Conservation (phyloP, 345 rosid species). For the Boechera retrofracta region DNA sequence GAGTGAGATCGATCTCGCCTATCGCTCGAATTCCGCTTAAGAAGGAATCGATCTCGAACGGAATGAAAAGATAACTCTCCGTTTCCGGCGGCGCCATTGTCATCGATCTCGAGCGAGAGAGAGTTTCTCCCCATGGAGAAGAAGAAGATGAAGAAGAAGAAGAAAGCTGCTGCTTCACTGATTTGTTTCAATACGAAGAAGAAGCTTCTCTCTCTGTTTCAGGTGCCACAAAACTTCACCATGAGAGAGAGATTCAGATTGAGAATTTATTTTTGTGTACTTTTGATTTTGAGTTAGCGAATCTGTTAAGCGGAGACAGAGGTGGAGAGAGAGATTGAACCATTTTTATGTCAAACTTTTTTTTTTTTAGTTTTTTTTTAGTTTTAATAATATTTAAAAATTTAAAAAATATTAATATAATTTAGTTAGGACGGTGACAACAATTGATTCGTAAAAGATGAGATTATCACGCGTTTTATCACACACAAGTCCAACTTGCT, state of each 20-base stretch:
- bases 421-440: slow-evolving; percentile 38
- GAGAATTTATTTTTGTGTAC: slow-evolving; percentile 20
- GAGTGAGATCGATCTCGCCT: slow-evolving; percentile 51
- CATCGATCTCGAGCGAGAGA: slow-evolving; percentile 53
- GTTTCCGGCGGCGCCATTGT: slow-evolving; percentile 44
- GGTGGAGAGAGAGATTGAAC: slow-evolving; percentile 26
- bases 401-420: neutral
- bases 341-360: slow-evolving; percentile 23
- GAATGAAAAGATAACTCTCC: slow-evolving; percentile 49
- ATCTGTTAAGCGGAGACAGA: slow-evolving; percentile 39
- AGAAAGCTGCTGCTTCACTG: slow-evolving; percentile 6
- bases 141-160: slow-evolving; percentile 14
- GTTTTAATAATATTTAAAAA: too few relatives aligned
- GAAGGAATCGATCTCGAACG: slow-evolving; percentile 71
- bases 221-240: slow-evolving; percentile 43
- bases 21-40: slow-evolving; percentile 59
- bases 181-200: neutral
- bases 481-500: slow-evolving; percentile 27
- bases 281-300: slow-evolving; percentile 24
- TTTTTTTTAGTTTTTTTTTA: too few relatives aligned
- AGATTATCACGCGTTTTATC: slow-evolving; percentile 41
- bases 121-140: slow-evolving; percentile 57
- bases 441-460: slow-evolving; percentile 26
- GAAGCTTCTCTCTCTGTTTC: slow-evolving; percentile 28
- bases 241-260: slow-evolving; percentile 44